Percentiles rank a stretch among this genome's conserved stretches.
phyloP scores from a whole-genome alignment of 2,329 filamentous ascomycete species.

The Aspergillus luchuensis region DNA sequence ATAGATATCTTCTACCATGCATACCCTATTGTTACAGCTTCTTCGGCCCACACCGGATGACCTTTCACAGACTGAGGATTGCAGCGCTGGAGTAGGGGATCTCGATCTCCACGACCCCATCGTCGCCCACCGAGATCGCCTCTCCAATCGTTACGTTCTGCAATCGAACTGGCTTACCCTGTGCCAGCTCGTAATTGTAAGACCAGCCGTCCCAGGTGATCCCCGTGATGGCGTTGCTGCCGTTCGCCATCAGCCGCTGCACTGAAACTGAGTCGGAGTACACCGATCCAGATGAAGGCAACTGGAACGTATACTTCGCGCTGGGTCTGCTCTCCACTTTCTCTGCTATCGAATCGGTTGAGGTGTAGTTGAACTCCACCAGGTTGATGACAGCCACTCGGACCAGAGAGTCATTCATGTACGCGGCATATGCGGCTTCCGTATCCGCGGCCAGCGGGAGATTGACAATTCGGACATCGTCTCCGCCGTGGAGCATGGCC shows the following conservation, averaged over 20 bases:
- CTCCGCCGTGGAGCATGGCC: conserved; percentile 51
- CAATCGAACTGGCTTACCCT: conserved; percentile 57
- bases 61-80: conserved; percentile 15
- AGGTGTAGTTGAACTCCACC: conserved; percentile 56
- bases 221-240: conserved; percentile 64
- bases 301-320: conserved; percentile 28
- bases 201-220: conserved; percentile 64
- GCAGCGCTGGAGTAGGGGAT: conserved; percentile 31
- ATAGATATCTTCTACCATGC: conserved; percentile 7
- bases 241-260: conserved; percentile 60
- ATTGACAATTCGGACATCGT: conserved; percentile 52
- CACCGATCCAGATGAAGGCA: conserved; percentile 21
- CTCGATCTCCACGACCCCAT: conserved; percentile 37
- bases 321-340: conserved; percentile 32
- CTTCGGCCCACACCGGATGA: not conserved
- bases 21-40: not conserved
- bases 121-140: conserved; percentile 34
- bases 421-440: conserved; percentile 53
- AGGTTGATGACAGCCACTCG: conserved; percentile 61
- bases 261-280: conserved; percentile 36
- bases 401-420: conserved; percentile 42
- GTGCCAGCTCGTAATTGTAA: conserved; percentile 62
- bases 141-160: conserved; percentile 59
- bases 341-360: conserved; percentile 23
- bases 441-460: conserved; percentile 45